Percentiles rank a stretch among this genome's conserved stretches.
Conservation (phyloP, 148 eudicot genomes). For the Limonium bicolor region DNA sequence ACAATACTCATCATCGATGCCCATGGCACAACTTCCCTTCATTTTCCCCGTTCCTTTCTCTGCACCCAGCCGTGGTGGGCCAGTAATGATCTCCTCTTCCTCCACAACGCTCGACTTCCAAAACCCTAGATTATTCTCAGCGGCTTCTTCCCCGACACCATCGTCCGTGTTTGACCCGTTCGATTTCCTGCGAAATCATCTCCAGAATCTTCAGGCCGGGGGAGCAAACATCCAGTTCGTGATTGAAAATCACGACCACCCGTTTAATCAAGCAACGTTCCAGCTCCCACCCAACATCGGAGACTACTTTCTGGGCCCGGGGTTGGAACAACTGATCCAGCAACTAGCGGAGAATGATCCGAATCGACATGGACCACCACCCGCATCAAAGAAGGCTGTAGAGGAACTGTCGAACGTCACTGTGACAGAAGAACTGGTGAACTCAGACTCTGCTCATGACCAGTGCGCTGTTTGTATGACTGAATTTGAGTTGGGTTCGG, state of each 20-base stretch:
- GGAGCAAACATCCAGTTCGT: constrained; percentile 33
- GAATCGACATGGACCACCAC: constrained; percentile 56
- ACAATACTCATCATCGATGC: not conserved
- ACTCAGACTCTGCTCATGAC: constrained; percentile 23
- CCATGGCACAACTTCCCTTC: constrained; percentile 7
- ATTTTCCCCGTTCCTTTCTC: not conserved
- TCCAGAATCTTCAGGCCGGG: constrained; percentile 6
- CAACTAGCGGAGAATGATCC: constrained; percentile 61
- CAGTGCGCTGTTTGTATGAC: constrained; percentile 59
- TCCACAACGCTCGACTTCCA: constrained; percentile 11
- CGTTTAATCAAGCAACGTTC: too few relatives aligned
- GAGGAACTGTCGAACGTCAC: constrained; percentile 25
- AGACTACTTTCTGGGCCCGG: constrained; percentile 60
- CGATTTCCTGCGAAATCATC: constrained; percentile 16
- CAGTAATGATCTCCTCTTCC: constrained; percentile 7
- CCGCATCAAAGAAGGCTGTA: constrained; percentile 40
- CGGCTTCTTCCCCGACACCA: constrained; percentile 1
- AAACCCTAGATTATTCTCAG: constrained; percentile 11
- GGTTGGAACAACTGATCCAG: constrained; percentile 52
- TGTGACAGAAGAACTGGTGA: constrained; percentile 21
- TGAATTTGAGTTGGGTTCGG: constrained; percentile 29
- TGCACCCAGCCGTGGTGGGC: constrained; percentile 2
- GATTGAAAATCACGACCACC: constrained; percentile 10
- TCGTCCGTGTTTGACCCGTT: constrained; percentile 14
- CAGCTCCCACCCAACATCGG: constrained; percentile 36